phyloP scores from a whole-genome alignment of 2,329 filamentous ascomycete species.

The Dactylonectria macrodidyma region DNA sequence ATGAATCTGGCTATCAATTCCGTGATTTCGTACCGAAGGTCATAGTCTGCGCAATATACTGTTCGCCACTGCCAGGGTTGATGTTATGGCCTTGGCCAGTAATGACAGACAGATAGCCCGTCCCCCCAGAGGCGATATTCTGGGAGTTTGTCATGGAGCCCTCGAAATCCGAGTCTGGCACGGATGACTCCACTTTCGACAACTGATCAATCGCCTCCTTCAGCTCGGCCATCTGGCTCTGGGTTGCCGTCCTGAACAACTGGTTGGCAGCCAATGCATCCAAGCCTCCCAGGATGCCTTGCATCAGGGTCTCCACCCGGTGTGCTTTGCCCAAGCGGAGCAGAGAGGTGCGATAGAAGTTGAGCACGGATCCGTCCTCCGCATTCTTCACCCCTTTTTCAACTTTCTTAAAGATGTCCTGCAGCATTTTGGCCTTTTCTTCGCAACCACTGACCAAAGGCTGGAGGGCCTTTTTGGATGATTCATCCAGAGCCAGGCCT shows the following conservation, averaged over 20 bases:
- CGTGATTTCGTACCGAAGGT: neutral
- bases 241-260: conserved; percentile 17
- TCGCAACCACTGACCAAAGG: conserved; percentile 6
- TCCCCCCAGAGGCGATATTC: conserved; percentile 4
- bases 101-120: neutral
- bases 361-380: conserved; percentile 1
- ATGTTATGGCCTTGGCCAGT: conserved; percentile 3
- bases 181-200: conserved; percentile 17
- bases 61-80: conserved; percentile 6
- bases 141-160: neutral
- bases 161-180: conserved; percentile 14
- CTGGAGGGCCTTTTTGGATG: neutral
- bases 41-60: conserved; percentile 3
- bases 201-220: conserved; percentile 22
- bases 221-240: conserved; percentile 13
- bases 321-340: conserved; percentile 9
- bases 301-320: conserved; percentile 23
- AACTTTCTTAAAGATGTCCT: conserved; percentile 9
- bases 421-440: conserved; percentile 12
- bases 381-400: neutral
- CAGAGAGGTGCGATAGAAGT: conserved; percentile 1
- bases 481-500: neutral
- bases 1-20: conserved; percentile 2
- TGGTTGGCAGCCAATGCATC: conserved; percentile 20
- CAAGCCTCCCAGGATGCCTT: conserved; percentile 16